Conservation (phyloP, 768 basidiomycete genomes). For the Kwoniella sp. region DNA sequence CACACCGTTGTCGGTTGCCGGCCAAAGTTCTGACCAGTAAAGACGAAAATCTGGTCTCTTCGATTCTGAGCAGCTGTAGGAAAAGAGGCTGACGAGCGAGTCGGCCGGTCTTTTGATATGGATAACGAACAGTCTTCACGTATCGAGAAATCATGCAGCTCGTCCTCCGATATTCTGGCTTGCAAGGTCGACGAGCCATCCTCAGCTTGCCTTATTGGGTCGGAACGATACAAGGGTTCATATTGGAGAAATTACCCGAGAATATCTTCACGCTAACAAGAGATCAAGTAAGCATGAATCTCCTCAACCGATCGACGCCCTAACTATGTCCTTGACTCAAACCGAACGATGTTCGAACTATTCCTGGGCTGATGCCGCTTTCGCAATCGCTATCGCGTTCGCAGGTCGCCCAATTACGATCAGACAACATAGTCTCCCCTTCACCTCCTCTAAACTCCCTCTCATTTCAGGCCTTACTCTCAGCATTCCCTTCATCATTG, state of each 20-base stretch:
- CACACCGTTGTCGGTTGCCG: no score
- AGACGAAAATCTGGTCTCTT: no score
- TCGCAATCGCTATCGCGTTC: not conserved
- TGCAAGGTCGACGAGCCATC: constrained; percentile 61
- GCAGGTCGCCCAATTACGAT: constrained; percentile 66
- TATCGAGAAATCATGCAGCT: constrained; percentile 70
- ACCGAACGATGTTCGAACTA: no score
- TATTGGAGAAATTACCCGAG: constrained; percentile 67
- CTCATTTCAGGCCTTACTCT: constrained; percentile 50
- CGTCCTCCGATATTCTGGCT: constrained; percentile 63
- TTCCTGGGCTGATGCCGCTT: no score
- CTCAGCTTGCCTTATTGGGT: constrained; percentile 67
- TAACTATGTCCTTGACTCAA: no score
- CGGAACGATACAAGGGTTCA: constrained; percentile 66
- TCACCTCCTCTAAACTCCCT: constrained; percentile 41
- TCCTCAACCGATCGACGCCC: no score
- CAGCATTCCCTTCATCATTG: constrained; percentile 43
- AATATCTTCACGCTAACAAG: constrained; percentile 71
- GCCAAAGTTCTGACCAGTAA: no score
- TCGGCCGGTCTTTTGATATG: no score
- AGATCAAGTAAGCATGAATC: constrained; percentile 65
- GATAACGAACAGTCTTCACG: constrained; percentile 71
- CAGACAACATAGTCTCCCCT: constrained; percentile 61
- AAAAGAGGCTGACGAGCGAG: not conserved
- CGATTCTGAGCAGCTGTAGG: no score